phyloP scores from a whole-genome alignment of 2,329 filamentous ascomycete genomes.

The Drechslera avenae region DNA sequence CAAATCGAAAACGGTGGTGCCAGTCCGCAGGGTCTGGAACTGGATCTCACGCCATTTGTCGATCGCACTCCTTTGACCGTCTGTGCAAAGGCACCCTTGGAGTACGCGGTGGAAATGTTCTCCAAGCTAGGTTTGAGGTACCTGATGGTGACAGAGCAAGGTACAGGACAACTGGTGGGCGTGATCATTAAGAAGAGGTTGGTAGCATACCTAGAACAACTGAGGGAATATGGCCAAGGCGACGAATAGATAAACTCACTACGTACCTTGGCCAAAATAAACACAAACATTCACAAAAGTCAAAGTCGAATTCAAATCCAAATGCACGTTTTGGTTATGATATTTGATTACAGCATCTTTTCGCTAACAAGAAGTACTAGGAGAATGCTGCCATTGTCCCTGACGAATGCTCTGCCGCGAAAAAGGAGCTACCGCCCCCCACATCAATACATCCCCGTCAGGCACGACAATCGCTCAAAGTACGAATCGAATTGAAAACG shows the following conservation, averaged over 20 bases:
- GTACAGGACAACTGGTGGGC: conserved; percentile 57
- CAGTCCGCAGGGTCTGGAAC: conserved; percentile 26
- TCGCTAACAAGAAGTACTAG: conserved; percentile 45
- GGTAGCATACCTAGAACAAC: conserved; percentile 57
- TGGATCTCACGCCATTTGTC: conserved; percentile 57
- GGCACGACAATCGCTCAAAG: conserved; percentile 30
- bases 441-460: conserved; percentile 15
- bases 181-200: conserved; percentile 65
- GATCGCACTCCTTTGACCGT: conserved; percentile 61
- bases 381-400: conserved; percentile 26
- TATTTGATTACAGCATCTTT: conserved; percentile 40
- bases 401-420: conserved; percentile 20
- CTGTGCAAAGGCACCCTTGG: conserved; percentile 59
- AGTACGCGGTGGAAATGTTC: conserved; percentile 66
- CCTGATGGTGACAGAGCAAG: conserved; percentile 61
- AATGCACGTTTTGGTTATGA: conserved; percentile 7
- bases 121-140: conserved; percentile 61
- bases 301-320: too few species aligned
- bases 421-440: conserved; percentile 20
- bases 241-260: neutral
- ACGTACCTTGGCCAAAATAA: too few species aligned
- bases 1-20: conserved; percentile 35
- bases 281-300: neutral
- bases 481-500: conserved; percentile 32
- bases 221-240: conserved; percentile 8